Conservation (phyloP, 2,329 filamentous ascomycete species). For the Setomelanomma holmii region DNA sequence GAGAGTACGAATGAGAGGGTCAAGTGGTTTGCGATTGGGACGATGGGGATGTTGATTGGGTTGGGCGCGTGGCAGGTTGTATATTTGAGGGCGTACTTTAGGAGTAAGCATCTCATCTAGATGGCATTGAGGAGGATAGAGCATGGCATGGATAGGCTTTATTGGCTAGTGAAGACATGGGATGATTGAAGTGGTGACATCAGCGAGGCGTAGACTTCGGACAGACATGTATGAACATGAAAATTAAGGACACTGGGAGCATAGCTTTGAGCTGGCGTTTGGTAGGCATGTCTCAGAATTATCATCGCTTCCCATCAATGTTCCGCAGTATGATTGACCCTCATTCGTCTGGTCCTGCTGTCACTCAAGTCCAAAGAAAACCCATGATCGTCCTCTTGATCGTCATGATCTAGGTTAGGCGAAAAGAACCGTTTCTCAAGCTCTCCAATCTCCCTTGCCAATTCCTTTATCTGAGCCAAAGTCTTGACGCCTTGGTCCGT, state of each 20-base stretch:
- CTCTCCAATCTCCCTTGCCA: constrained; percentile 19
- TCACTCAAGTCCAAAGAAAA: not conserved
- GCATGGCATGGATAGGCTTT: too few species aligned
- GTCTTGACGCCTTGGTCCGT: constrained; percentile 34
- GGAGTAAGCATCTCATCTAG: constrained; percentile 61
- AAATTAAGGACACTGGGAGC: not conserved
- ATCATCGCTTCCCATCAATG: not conserved
- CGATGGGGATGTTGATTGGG: constrained; percentile 87
- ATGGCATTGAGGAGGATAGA: constrained; percentile 1
- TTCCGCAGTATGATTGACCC: not conserved
- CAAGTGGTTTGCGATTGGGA: constrained; percentile 97
- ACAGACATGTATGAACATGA: not conserved
- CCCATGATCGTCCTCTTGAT: not conserved
- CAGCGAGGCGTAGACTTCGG: too few species aligned
- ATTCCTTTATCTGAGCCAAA: constrained; percentile 18
- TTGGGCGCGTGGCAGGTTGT: constrained; percentile 97
- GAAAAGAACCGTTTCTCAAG: constrained; percentile 12
- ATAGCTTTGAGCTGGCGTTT: constrained; percentile 22
- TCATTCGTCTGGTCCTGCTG: too few species aligned
- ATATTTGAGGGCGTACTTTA: constrained; percentile 95
- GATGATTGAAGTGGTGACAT: too few species aligned
- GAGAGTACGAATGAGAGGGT: constrained; percentile 99
- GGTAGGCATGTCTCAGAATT: constrained; percentile 19
- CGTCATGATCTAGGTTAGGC: not conserved
- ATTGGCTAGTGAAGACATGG: not conserved